These are phyloP conservation scores for Neofusicoccum laricinum DNA, from an alignment of 2,329 filamentous ascomycete species.

Conservation along the genomic window DNA sequence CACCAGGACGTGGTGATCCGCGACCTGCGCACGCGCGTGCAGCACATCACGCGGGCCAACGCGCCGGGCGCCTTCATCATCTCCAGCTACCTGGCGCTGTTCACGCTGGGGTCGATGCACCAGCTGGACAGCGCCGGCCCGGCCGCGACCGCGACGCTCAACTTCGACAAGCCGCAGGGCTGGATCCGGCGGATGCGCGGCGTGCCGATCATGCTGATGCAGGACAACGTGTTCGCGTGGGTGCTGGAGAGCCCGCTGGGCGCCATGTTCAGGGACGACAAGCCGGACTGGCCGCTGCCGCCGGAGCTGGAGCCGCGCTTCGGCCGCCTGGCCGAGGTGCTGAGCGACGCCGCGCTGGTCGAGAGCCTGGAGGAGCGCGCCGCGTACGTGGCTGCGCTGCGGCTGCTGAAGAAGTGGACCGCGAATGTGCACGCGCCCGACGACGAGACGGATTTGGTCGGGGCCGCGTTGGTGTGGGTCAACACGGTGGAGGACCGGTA, in stretches of 20 bases:
- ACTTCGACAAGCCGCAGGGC: not conserved
- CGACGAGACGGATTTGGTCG: not conserved
- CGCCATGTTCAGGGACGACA: not conserved
- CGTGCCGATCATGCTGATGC: not conserved
- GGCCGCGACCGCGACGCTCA: not conserved
- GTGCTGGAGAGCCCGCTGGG: not conserved
- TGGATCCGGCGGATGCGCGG: conserved; percentile 6
- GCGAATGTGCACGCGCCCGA: not conserved
- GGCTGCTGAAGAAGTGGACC: not conserved
- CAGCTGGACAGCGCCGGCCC: not conserved
- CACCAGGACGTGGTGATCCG: not conserved
- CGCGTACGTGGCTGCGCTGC: not conserved
- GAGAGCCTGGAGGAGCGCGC: not conserved
- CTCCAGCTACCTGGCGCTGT: not conserved
- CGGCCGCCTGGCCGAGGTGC: not conserved
- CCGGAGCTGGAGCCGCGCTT: not conserved
- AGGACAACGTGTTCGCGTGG: conserved; percentile 1
- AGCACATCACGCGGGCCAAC: conserved; percentile 1
- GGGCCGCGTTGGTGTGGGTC: not conserved
- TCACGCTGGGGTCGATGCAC: not conserved
- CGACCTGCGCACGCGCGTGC: not conserved
- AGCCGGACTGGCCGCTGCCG: not conserved
- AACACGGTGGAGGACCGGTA: not conserved
- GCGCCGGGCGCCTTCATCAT: not conserved
- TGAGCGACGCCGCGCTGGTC: not conserved